Evolutionary conservation across 495 filamentous ascomycete genomes (phyloP), one percentile per base, ranked within the genome.

Genomic region (Penicillium taxi): DNA sequence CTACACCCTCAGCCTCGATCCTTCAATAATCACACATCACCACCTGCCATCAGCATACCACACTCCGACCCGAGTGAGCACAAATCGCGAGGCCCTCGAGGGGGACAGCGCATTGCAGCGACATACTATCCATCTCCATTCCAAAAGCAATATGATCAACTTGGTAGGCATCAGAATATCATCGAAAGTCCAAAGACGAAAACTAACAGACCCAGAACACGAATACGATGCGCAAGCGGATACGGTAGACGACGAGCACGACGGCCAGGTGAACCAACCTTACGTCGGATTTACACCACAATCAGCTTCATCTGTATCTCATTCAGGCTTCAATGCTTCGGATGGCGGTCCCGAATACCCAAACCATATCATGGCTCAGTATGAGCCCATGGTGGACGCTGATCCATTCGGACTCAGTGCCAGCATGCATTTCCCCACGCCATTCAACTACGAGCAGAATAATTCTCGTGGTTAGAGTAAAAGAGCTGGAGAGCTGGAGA

Each of bases 221-320:
- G 91, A 98, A 72, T 96, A 96, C 70, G 91, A 98, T 64, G 87
- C 91, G 37, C 84, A 91, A 70, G 80, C 84, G 53, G 88, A 95
- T 47, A 84, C 94, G 74, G 78, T 91, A 57, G 90, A 96, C 56
- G 90, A 95, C 21, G 78, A 82, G 39, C 69, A 77, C 42, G 77
- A 83, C 39, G 75, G 78, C n/a, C 74, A 79, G 17, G 71, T 70
- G 20, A 79, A 78, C 14, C 72, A 81, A 17, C 78, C 83, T 2
- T 88, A 82, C 48, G 74, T 83, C 18, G 56, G 67, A 9, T 78
- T 77, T 56, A 69, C 67, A 27, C 58, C 63, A 13, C 59, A 63
- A 7, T 66, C 65, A 19, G 60, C 69, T 13, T 37, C 61, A 6
- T 60, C 64, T 19, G 58, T 61, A 36, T 63, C 67, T 30, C 66